Evolutionary conservation across 345 rosid genomes (phyloP), one percentile per base, ranked within the genome.

Genomic region (Camelina laxa): DNA sequence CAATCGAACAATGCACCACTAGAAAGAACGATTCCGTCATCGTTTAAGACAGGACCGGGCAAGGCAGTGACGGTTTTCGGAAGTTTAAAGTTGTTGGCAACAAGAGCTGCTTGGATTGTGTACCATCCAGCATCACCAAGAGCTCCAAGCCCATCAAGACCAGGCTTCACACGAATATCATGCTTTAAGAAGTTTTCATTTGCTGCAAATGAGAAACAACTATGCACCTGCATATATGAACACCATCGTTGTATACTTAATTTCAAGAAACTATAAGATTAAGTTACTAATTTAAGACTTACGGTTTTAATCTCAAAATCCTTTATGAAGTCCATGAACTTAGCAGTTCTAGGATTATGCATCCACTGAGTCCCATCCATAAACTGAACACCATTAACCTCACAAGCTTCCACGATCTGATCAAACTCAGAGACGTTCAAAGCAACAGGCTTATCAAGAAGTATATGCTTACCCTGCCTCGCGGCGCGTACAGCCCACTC

Each of bases 121-220:
- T 93, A 93, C 98, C 98, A 93, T 24, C 98, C 97, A n/a, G 85
- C 81, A 55, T 93, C 98, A 8, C 97, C 98, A 0, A 93, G 91
- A 5, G 94, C 85, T 20, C 98, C 98, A 3, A 86, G 96, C 11
- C 85, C 84, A 45, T 93, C 97, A 1, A 93, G 97, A 55, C 89
- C 88, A 20, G 94, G 92, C 82, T 89, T 91, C 17, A 91, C 96
- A n/a, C 94, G 89, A 39, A 87, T 85, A 77, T 91, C 87, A 39
- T 87, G 77, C 58, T 80, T 81, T 9, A 93, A 82, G 76, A 91
- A 93, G 36, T 78, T 78, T 21, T 83, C 75, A 11, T 67, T 83
- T 9, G 60, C 89, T 47, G 75, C 79, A 72, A 85, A 89, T 16
- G 96, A 21, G 64, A 91, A 89, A 79, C 84, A 81, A 74, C 83